phyloP scores from a whole-genome alignment of 2,329 filamentous ascomycete genomes.

The Penicillium sp. region DNA sequence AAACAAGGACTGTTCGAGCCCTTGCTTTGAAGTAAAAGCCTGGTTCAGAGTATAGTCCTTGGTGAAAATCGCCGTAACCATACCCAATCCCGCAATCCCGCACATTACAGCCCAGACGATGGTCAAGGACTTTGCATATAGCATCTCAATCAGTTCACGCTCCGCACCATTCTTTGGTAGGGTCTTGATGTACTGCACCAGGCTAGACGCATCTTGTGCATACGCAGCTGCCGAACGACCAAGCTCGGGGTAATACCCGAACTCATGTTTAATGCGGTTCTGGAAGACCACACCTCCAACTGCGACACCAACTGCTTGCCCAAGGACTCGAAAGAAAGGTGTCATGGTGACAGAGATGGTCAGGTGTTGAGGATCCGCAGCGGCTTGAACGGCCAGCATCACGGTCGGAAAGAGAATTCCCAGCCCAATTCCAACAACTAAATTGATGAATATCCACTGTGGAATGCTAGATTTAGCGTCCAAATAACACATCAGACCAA shows the following conservation, averaged over 20 bases:
- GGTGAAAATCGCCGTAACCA: constrained; percentile 56
- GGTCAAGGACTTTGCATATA: constrained; percentile 57
- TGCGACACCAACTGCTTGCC: constrained; percentile 19
- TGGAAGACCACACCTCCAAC: constrained; percentile 19
- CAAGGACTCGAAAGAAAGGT: constrained; percentile 16
- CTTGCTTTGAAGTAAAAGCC: constrained; percentile 13
- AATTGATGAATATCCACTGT: constrained; percentile 62
- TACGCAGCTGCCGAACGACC: constrained; percentile 51
- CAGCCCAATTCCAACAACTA: constrained; percentile 36
- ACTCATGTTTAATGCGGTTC: constrained; percentile 59
- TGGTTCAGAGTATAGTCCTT: constrained; percentile 43
- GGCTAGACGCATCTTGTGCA: constrained; percentile 59
- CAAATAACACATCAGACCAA: constrained; percentile 49
- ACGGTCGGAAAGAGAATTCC: constrained; percentile 14
- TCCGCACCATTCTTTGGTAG: constrained; percentile 50
- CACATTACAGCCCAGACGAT: constrained; percentile 60
- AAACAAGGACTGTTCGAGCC: neutral
- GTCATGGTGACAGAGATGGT: constrained; percentile 17
- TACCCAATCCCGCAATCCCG: constrained; percentile 52
- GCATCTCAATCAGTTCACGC: constrained; percentile 47
- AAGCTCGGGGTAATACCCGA: constrained; percentile 53
- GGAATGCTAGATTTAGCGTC: constrained; percentile 51
- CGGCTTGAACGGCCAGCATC: constrained; percentile 17
- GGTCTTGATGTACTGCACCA: constrained; percentile 59
- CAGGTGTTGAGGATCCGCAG: constrained; percentile 8